A percentile compares a stretch with the other conserved stretches of the same genome.
Conservation (phyloP, 2,329 filamentous ascomycete species). For the Ophiocordyceps sinensis region DNA sequence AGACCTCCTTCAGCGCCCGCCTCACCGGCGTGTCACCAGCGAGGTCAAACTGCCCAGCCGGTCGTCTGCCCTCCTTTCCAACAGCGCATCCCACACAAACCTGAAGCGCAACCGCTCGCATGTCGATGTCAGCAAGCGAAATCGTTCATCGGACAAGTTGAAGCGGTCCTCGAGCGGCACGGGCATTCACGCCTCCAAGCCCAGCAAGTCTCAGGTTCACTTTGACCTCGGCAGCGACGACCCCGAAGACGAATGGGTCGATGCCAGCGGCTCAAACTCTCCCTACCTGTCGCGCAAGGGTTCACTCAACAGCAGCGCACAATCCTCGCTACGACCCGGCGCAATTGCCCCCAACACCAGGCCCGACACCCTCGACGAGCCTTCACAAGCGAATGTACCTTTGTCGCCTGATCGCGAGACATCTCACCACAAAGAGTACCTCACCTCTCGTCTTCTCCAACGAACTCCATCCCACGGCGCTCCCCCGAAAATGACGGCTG, state of each 20-base stretch:
- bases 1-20: constrained; percentile 12
- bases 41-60: constrained; percentile 35
- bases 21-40: constrained; percentile 34
- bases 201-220: constrained; percentile 38
- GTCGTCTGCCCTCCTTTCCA: constrained; percentile 30
- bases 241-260: constrained; percentile 43
- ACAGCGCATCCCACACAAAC: constrained; percentile 38
- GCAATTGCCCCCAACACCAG: constrained; percentile 18
- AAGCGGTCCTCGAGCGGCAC: constrained; percentile 39
- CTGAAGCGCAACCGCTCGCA: constrained; percentile 48
- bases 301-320: constrained; percentile 34
- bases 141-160: constrained; percentile 34
- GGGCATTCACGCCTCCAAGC: constrained; percentile 25
- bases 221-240: constrained; percentile 45
- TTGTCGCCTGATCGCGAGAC: constrained; percentile 24
- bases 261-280: constrained; percentile 49
- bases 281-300: constrained; percentile 34
- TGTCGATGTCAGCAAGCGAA: constrained; percentile 37
- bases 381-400: constrained; percentile 4
- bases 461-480: constrained; percentile 46
- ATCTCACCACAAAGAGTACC: constrained; percentile 44
- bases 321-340: constrained; percentile 27
- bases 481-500: constrained; percentile 50
- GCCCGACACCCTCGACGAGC: constrained; percentile 19
- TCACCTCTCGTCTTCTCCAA: constrained; percentile 53